Evolutionary conservation across 306 rosid genomes (phyloP), one percentile per base, ranked within the genome.

Genomic region (Oemleria cerasiformis): DNA sequence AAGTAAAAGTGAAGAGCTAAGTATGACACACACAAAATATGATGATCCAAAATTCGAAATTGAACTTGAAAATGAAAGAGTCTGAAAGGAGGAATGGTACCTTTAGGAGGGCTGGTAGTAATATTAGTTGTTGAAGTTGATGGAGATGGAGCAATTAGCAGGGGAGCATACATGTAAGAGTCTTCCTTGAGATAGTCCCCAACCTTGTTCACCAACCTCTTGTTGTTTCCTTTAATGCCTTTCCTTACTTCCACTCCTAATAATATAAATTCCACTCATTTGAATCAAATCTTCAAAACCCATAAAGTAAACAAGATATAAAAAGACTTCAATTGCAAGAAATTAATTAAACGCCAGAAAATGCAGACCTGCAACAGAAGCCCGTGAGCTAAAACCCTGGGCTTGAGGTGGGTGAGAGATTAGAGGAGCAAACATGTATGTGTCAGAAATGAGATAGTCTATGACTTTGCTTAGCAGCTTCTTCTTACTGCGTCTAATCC

Each of bases 381-480:
- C 36, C 36, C 36, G 36, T n/a, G n/a, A n/a, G n/a, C n/a, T n/a
- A n/a, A n/a, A n/a, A n/a, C n/a, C n/a, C n/a, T n/a, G n/a, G 36
- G 9, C 30, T 8, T 66, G 39, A 34, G 74, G 79, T 30, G 41
- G 65, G 42, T 79, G 67, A 61, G 88, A 86, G 36, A 83, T 39
- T 1, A 88, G 67, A 74, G 92, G 88, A 64, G 92, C 92, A 80
- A 85, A 92, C 79, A 84, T 69, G 87, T 74, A 85, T 36, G 75
- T 77, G 62, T 92, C 90, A 19, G 84, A 81, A 11, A 63, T 81
- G 41, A 92, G 89, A 85, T 82, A 88, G 75, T 84, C 79, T 1
- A 77, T 30, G 12, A 90, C 56, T 66, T 67, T 84, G 53, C 73
- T 67, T 41, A 88, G 70, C 38, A 68, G 19, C 55, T 69, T 73